Base-by-base conservation (phyloP, 345 rosid genomes). In the Lepidium aucheri region DNA sequence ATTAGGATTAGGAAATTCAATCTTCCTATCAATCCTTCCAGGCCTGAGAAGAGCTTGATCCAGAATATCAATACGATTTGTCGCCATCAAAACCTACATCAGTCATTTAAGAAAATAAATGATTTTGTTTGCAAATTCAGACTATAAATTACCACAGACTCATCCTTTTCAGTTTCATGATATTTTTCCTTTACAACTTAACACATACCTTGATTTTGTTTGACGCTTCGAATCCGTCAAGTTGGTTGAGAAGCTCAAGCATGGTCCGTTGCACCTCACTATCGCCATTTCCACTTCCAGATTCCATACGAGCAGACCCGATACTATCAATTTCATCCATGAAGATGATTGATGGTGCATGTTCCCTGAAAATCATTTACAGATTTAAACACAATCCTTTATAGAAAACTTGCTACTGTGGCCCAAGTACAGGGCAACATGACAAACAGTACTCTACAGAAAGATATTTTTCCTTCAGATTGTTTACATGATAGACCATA, bases 301-400 rank as follows among this genome's bases (percentile, higher is more conserved):
- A 95, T 76, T 95, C 99, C 97, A 95, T 95, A 75, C 99, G 85
- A 65, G 99, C 89, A 66, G 99, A 95, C 67, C 97, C 99, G 14
- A 95, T 95, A 69, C 99, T 91, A 69, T 95, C 99, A 3, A 95
- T 95, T 76, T 89, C 97, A 51, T 95, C 97, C 99, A 95, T 95
- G 77, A 89, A 95, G 53, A 95, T 95, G 70, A 91, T 95, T 3
- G 99, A 95, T 36, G 99, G 99, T 53, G 93, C 89, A 52, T 95
- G 99, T 70, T 95, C 99, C 87, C 96, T 95, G 74, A 47, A 56
- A 39, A 32, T 47, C 45, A 69, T n/a, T n/a, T n/a, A 28, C 5
- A 12, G 2, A 60, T 20, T 53, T 12, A 59, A 24, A 24, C 45
- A 17, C 18, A 63, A 41, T 20, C 17, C 36, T 50, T 54, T n/a